Conservation (phyloP, 257 asterid species). For the Plantago elongata region DNA sequence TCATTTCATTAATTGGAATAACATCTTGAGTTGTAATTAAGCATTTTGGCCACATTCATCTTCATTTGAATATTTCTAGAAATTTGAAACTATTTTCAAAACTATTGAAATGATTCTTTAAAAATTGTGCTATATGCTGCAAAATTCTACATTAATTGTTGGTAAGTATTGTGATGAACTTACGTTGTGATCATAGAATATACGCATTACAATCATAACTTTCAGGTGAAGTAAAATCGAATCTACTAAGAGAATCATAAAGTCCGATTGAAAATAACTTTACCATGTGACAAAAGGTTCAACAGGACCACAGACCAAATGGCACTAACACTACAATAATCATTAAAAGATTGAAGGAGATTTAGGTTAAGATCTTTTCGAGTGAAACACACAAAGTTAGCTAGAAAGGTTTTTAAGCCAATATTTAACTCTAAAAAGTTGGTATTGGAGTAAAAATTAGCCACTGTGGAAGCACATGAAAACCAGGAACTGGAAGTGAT, state of each 20-base stretch:
- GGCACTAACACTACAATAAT: neutral
- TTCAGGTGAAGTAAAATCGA: neutral
- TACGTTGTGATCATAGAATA: too few species aligned
- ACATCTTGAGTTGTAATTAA: neutral
- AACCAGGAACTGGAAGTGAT: neutral
- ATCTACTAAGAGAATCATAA: neutral
- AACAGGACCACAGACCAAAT: neutral
- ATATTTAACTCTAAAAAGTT: neutral
- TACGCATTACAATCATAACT: neutral
- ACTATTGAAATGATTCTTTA: too few species aligned
- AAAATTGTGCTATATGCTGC: too few species aligned
- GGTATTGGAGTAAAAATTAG: neutral
- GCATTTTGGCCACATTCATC: neutral
- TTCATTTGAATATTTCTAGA: conserved; percentile 3
- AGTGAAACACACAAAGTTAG: neutral
- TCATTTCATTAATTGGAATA: neutral
- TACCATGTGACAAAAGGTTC: neutral
- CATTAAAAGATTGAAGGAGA: neutral
- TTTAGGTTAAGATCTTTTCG: neutral
- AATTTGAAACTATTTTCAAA: too few species aligned
- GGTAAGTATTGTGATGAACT: too few species aligned
- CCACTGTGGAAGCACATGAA: conserved; percentile 5
- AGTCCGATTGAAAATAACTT: neutral
- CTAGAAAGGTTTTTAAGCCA: neutral
- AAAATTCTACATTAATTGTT: too few species aligned